Conservation (phyloP, 2,329 filamentous ascomycete species). For the Xylaria sp. region DNA sequence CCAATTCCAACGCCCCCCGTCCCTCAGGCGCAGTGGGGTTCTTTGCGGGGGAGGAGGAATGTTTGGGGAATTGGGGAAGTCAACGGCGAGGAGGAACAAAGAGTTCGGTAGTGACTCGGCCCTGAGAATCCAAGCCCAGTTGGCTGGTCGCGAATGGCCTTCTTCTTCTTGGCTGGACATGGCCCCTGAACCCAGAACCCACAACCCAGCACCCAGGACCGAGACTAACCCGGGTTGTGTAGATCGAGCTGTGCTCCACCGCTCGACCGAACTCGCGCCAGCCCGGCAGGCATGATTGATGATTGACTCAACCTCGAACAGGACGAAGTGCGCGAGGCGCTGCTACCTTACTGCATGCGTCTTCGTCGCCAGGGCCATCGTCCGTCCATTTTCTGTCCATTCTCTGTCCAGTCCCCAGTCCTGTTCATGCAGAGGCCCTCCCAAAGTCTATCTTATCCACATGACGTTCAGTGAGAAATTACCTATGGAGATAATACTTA, state of each 20-base stretch:
- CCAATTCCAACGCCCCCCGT: slow-evolving; percentile 6
- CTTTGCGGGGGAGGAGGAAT: slow-evolving; percentile 34
- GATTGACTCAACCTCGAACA: not conserved
- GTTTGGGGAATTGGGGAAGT: slow-evolving; percentile 14
- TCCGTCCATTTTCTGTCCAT: not conserved
- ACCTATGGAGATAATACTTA: too few relatives aligned
- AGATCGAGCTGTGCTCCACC: slow-evolving; percentile 1
- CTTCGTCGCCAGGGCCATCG: not conserved
- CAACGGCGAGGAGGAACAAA: slow-evolving; percentile 3
- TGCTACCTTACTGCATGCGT: slow-evolving; percentile 9
- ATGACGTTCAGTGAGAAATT: slow-evolving; percentile 25
- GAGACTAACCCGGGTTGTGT: not conserved
- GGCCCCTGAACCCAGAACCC: not conserved
- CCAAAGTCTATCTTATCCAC: slow-evolving; percentile 15
- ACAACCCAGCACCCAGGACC: not conserved
- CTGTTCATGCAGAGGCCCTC: not conserved
- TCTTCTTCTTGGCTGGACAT: slow-evolving; percentile 21
- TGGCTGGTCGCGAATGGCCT: slow-evolving; percentile 24
- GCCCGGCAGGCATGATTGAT: not conserved
- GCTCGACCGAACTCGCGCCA: not conserved
- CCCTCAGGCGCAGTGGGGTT: slow-evolving; percentile 22
- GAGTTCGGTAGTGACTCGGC: slow-evolving; percentile 16
- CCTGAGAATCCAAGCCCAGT: slow-evolving; percentile 21
- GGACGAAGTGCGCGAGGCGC: not conserved
- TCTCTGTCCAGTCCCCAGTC: too few relatives aligned